Percentiles rank a stretch among this genome's conserved stretches.
phyloP scores from a whole-genome alignment of 352 stramenopile genomes.

The Blastocystis hominis region DNA sequence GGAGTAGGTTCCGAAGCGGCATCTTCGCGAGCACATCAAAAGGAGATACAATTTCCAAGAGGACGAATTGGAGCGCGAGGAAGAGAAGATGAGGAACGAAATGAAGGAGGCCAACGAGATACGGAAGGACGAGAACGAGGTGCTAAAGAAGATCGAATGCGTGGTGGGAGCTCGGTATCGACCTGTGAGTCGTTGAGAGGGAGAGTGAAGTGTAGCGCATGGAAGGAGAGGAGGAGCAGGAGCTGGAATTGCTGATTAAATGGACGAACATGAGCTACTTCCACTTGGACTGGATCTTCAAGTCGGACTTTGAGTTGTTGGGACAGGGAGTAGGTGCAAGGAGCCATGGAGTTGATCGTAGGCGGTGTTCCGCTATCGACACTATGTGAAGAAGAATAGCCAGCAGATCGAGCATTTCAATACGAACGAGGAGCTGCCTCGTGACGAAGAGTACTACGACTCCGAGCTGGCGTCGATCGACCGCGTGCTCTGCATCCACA shows the following conservation, averaged over 20 bases:
- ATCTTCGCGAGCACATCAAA: background rate
- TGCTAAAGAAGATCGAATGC: slow-evolving; percentile 41
- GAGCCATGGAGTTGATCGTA: background rate
- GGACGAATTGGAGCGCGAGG: slow-evolving; percentile 42
- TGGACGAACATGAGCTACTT: slow-evolving; percentile 79
- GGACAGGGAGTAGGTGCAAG: slow-evolving; percentile 27
- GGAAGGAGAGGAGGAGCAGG: slow-evolving; percentile 62
- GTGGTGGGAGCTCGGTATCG: slow-evolving; percentile 6
- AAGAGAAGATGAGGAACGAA: slow-evolving; percentile 14
- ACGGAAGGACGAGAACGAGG: slow-evolving; percentile 44
- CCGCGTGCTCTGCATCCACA: slow-evolving; percentile 24
- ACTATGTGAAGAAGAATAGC: slow-evolving; percentile 68
- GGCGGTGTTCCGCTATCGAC: slow-evolving; percentile 30
- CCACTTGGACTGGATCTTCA: slow-evolving; percentile 75
- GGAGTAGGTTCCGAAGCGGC: background rate
- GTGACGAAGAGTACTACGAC: slow-evolving; percentile 70
- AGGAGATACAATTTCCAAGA: slow-evolving; percentile 21
- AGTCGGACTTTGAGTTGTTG: slow-evolving; percentile 65
- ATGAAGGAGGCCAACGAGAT: slow-evolving; percentile 46
- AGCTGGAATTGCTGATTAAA: slow-evolving; percentile 80
- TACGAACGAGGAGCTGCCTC: slow-evolving; percentile 58
- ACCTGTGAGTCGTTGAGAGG: background rate
- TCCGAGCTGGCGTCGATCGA: slow-evolving; percentile 29
- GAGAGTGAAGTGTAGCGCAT: background rate
- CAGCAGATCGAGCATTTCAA: slow-evolving; percentile 69